Evolutionary conservation across 2,329 filamentous ascomycete genomes (phyloP), one percentile per base, ranked within the genome.

Genomic region (Colletotrichum scovillei): DNA sequence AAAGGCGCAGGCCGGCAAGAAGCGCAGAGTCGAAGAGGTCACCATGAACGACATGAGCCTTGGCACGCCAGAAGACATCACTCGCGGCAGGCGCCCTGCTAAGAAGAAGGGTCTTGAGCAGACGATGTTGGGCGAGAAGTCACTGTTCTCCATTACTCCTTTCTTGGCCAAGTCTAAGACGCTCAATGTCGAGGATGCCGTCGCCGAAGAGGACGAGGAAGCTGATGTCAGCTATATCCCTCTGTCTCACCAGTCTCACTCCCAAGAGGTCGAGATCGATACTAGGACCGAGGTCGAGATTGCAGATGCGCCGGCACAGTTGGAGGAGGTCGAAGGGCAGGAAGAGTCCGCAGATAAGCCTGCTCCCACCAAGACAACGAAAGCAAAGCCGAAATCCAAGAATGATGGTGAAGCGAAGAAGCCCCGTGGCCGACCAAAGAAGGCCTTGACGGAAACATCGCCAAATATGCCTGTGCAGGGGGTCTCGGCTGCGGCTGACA

Each of bases 81-180:
- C 84, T 72, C 79, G 82, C 64, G 77, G 79, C 68, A 86, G 84
- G 75, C 84, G 84, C 55, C 80, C 81, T 42, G 77, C 83, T 73
- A 93, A 92, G 81, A 92, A 91, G 80, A 85, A 87, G 68, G 88
- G 85, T 60, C 81, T 85, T 32, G 89, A 91, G 24, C 88, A 90
- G 49, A 88, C 89, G 1, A 84, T 91, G 68, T 86, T 93, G 5
- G 95, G 94, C 35, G 94, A 97, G 79, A 98, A 98, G 82, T 98
- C 95, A 0, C 92, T 89, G 3, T 98, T 98, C 82, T 98, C 95
- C 4, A 95, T 98, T 75, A 98, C 96, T 0, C 96, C 96, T 0
- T 98, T 97, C 85, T 87, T 98, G 74, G 97, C 95, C 81, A 91
- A 92, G 63, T 92, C 90, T 30, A 91, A 88, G 81, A 86, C 81